Conservation (phyloP, 2,329 filamentous ascomycete genomes). For the Dichotomopilus funicola region DNA sequence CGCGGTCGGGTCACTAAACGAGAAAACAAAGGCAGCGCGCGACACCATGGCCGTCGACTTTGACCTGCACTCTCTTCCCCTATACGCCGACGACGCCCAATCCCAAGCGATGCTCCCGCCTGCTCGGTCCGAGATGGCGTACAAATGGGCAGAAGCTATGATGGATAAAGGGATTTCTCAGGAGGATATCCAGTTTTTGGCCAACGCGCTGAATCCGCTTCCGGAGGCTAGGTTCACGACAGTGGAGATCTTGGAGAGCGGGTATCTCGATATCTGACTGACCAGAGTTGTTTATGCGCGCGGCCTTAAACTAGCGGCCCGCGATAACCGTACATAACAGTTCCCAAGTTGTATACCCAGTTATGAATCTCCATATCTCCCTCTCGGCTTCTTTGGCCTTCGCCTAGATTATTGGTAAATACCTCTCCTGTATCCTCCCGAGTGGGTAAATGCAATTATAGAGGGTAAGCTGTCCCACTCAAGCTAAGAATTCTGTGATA, state of each 20-base stretch:
- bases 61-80: constrained; percentile 1
- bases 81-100: neutral
- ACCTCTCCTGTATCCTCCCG: too few relatives aligned
- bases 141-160: neutral
- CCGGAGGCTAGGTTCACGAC: neutral
- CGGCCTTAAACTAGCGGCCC: too few relatives aligned
- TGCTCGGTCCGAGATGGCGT: neutral
- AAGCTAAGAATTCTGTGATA: too few relatives aligned
- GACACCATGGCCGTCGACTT: constrained; percentile 1
- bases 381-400: too few relatives aligned
- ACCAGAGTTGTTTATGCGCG: too few relatives aligned
- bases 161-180: neutral
- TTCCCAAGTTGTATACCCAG: too few relatives aligned
- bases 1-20: neutral
- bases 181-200: constrained; percentile 3
- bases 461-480: too few relatives aligned
- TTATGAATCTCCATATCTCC: too few relatives aligned
- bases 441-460: too few relatives aligned
- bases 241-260: neutral
- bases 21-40: neutral
- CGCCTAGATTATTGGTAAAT: too few relatives aligned
- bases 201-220: neutral
- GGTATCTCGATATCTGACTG: neutral
- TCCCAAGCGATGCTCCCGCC: neutral
- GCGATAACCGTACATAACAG: too few relatives aligned